phyloP scores from a whole-genome alignment of 345 rosid genomes.

The Aurinia saxatilis region DNA sequence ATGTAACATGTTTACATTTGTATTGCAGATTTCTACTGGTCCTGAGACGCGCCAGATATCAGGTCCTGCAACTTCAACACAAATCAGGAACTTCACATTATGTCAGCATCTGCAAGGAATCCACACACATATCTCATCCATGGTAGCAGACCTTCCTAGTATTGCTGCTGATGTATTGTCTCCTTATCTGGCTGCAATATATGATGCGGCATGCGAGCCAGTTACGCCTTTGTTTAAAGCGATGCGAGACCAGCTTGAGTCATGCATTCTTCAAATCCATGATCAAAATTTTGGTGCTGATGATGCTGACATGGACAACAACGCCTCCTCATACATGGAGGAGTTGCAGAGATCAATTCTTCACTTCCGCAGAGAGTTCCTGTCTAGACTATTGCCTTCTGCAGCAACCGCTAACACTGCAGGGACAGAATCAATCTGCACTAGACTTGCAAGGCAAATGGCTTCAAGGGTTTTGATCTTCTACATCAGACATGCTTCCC shows the following conservation, averaged over 20 bases:
- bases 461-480: slow-evolving; percentile 82
- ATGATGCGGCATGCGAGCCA: slow-evolving; percentile 84
- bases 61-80: slow-evolving; percentile 83
- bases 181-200: slow-evolving; percentile 61
- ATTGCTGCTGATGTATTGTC: slow-evolving; percentile 81
- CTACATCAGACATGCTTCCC: slow-evolving; percentile 89
- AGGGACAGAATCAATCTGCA: slow-evolving; percentile 83
- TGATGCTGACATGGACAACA: slow-evolving; percentile 83
- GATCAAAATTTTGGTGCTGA: slow-evolving; percentile 81
- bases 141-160: slow-evolving; percentile 60
- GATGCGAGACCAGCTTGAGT: slow-evolving; percentile 82
- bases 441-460: slow-evolving; percentile 78
- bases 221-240: slow-evolving; percentile 87
- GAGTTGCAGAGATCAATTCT: slow-evolving; percentile 83
- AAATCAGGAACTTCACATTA: slow-evolving; percentile 77
- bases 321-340: slow-evolving; percentile 94
- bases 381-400: slow-evolving; percentile 74
- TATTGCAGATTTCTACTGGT: slow-evolving; percentile 89
- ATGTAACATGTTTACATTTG: slow-evolving; percentile 13
- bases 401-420: slow-evolving; percentile 43
- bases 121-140: slow-evolving; percentile 63
- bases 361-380: slow-evolving; percentile 84
- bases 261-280: slow-evolving; percentile 89
- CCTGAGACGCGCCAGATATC: slow-evolving; percentile 87
- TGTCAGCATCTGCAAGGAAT: slow-evolving; percentile 92